Evolutionary conservation across 2,329 filamentous ascomycete species (phyloP), one percentile per base, ranked within the genome.

Genomic region (Sclerotinia spermophila): DNA sequence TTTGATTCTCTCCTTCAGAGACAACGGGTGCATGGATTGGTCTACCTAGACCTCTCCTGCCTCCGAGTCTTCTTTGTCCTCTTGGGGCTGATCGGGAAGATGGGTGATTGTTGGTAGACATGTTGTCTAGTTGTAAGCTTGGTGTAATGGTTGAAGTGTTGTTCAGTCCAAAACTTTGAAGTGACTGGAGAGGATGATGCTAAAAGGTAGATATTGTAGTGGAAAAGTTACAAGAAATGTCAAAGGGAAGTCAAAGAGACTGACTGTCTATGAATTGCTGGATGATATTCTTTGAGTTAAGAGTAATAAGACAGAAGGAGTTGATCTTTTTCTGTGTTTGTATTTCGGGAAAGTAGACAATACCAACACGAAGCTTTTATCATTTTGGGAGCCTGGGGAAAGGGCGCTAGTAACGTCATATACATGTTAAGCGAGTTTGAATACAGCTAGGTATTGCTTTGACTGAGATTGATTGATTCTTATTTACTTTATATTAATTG

Each of bases 131-230:
- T 1, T 17, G 3, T 27, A 2, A 27, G 13, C 27, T n/a, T 17
- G 5, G 15, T 3, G 13, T 0, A 0, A 13, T 27, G 0, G n/a
- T 27, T 51, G 1, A 5, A 51, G n/a, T 51, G 13, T 27, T 51
- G 11, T 15, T 27, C 15, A 4, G 27, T 27, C 1, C 27, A 15
- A 7, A 2, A 15, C 2, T 5, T n/a, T 7, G n/a, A 1, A 5
- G 5, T n/a, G n/a, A n/a, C n/a, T n/a, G n/a, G n/a, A n/a, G n/a
- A n/a, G n/a, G n/a, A n/a, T n/a, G n/a, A n/a, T n/a, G n/a, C n/a
- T n/a, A n/a, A n/a, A n/a, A n/a, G n/a, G n/a, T n/a, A n/a, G n/a
- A n/a, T n/a, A n/a, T n/a, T n/a, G n/a, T n/a, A n/a, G n/a, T n/a
- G n/a, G n/a, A n/a, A n/a, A n/a, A n/a, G 24, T 15, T 27, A 1